Conservation (phyloP, 2,329 filamentous ascomycete genomes). For the Fusarium paranaense region DNA sequence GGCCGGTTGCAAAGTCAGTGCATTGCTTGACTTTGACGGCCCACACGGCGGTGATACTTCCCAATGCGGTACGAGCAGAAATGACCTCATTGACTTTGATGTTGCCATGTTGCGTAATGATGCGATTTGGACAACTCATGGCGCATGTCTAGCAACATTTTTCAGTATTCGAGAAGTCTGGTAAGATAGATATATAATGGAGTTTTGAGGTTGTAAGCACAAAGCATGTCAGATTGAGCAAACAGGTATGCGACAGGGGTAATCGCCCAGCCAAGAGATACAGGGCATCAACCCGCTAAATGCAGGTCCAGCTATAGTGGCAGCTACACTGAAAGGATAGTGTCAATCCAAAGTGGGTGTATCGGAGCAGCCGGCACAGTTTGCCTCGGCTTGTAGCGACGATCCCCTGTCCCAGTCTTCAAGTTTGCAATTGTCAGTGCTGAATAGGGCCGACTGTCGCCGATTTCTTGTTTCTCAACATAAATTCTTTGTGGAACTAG, state of each 20-base stretch:
- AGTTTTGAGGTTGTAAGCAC: not conserved
- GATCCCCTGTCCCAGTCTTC: not conserved
- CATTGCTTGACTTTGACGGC: slow-evolving; percentile 6
- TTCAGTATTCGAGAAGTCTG: not conserved
- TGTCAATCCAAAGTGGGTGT: not conserved
- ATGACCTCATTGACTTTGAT: slow-evolving; percentile 24
- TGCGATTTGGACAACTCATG: not conserved
- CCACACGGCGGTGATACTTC: slow-evolving; percentile 34
- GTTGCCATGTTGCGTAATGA: not conserved
- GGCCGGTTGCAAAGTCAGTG: slow-evolving; percentile 22
- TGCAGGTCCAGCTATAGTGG: not conserved
- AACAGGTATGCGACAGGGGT: not conserved
- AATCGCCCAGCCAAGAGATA: not conserved
- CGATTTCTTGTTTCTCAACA: not conserved
- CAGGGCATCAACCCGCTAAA: not conserved
- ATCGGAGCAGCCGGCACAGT: not conserved
- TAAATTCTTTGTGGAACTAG: not conserved
- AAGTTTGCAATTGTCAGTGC: not conserved
- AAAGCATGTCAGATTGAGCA: not conserved
- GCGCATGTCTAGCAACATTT: too few species aligned
- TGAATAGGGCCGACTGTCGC: not conserved
- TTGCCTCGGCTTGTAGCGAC: not conserved
- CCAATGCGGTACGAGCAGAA: slow-evolving; percentile 19
- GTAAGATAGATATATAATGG: not conserved
- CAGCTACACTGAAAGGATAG: not conserved